These are phyloP conservation scores for Candida smagusa DNA, from an alignment of 1,139 yeast species.

Conservation along the genomic window DNA sequence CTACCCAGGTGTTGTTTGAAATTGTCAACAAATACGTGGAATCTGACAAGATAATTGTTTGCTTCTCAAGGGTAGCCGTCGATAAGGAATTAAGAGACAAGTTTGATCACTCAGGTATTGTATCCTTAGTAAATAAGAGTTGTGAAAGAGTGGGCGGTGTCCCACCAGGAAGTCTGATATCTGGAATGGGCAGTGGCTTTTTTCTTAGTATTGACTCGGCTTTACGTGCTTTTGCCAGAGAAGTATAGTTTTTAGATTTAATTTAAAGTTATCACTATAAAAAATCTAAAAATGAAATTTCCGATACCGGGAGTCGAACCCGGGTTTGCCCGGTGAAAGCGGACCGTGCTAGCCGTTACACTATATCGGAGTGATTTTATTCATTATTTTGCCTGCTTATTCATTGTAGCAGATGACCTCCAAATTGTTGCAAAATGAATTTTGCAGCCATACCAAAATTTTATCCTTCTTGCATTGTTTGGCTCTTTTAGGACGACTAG, in stretches of 20 bases:
- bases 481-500: too few species aligned
- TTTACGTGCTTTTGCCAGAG: slow-evolving; percentile 5
- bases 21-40: slow-evolving; percentile 20
- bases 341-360: slow-evolving; percentile 84
- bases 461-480: too few species aligned
- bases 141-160: slow-evolving; percentile 2
- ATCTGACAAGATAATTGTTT: slow-evolving; percentile 19
- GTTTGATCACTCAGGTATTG: slow-evolving; percentile 23
- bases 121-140: slow-evolving; percentile 19
- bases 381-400: too few species aligned
- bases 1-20: slow-evolving; percentile 31
- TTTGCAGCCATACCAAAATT: too few species aligned
- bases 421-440: too few species aligned
- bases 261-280: too few species aligned
- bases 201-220: slow-evolving; percentile 34
- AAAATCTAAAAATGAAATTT: slow-evolving; percentile 14
- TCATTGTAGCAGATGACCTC: too few species aligned
- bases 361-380: slow-evolving; percentile 76
- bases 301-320: slow-evolving; percentile 85
- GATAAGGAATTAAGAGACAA: slow-evolving; percentile 18
- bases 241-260: too few species aligned
- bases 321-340: slow-evolving; percentile 82
- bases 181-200: slow-evolving; percentile 30
- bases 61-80: slow-evolving; percentile 27
- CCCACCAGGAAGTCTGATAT: slow-evolving; percentile 9